phyloP scores from a whole-genome alignment of 768 basidiomycete genomes.

The Lactarius evosmus region DNA sequence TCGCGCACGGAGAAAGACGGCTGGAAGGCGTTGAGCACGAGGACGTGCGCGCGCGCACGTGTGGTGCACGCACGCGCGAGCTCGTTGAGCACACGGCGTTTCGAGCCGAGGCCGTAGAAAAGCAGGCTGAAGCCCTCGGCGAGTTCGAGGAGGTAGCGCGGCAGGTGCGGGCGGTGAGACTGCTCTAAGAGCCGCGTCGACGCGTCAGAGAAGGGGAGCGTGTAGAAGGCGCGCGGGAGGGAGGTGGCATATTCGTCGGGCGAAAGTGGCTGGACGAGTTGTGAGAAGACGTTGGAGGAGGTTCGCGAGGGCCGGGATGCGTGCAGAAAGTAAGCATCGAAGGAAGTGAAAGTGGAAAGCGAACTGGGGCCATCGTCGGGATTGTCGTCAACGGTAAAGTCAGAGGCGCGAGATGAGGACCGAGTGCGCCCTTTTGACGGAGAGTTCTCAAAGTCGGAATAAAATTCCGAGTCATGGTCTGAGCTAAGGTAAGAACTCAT shows the following conservation, averaged over 20 bases:
- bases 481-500: not conserved
- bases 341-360: constrained; percentile 67
- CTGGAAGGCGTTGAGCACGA: constrained; percentile 76
- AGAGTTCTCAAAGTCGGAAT: constrained; percentile 18
- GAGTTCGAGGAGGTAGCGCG: constrained; percentile 67
- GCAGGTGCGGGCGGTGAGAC: constrained; percentile 43
- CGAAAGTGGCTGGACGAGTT: constrained; percentile 66
- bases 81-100: constrained; percentile 68
- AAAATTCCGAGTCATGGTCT: constrained; percentile 17
- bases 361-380: constrained; percentile 39
- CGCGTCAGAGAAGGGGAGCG: constrained; percentile 35
- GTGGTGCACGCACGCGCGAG: constrained; percentile 58
- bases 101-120: constrained; percentile 89
- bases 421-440: constrained; percentile 21
- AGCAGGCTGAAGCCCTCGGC: constrained; percentile 82
- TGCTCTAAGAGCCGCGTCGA: constrained; percentile 34
- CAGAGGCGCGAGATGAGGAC: constrained; percentile 28
- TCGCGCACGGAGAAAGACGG: constrained; percentile 67
- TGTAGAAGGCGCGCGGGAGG: constrained; percentile 32
- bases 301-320: constrained; percentile 63
- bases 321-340: constrained; percentile 83
- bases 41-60: constrained; percentile 61
- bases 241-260: constrained; percentile 53
- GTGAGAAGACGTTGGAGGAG: constrained; percentile 76
- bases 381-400: constrained; percentile 30